Base-by-base conservation (phyloP, 202 grass and related monocot genomes). In the Hordeum pubiflorum region DNA sequence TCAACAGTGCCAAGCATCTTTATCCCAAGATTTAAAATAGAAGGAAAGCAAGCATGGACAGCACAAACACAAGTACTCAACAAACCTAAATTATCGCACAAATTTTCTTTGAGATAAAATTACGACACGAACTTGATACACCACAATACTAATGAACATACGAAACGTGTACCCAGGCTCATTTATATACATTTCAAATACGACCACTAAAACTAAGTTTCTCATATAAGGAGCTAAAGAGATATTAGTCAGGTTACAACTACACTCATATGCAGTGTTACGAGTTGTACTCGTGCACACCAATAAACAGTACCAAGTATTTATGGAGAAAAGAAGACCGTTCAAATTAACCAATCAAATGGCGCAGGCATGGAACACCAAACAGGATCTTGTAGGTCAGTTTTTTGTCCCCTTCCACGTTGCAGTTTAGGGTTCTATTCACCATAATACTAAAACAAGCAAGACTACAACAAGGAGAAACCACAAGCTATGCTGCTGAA, bases 351-450 rank as follows among this genome's bases (percentile, higher is more conserved):
- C 80, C 58, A 64, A 24, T 18, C 6, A 72, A 65, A 62, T n/a
- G 73, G 43, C 17, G 15, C 43, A 40, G 36, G 69, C 6, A 50
- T 20, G 41, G 21, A 22, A 44, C 22, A 64, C 12, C 33, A 61
- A 85, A 55, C 4, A 7, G 41, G 56, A 72, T 72, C 37, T 29
- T 43, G n/a, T 36, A 22, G 24, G 24, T 1, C 20, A 70, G 6
- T 46, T 80, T 0, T n/a, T 31, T 72, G 69, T 55, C 70, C 57
- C 6, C 15, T 39, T 26, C 32, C 33, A 24, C 54, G 43, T 81
- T 81, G 77, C 70, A 80, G 62, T 62, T 76, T 65, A 81, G 57
- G 62, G 55, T 5, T 61, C 64, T 56, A 63, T 58, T 81, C 36
- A 41, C 31, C 18, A 39, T 8, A 55, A 55, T 57, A 83, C 14